Percentiles rank a stretch among this genome's conserved stretches.
Evolutionary conservation across 1,284 basidiomycete species (phyloP).

Genomic region (Earliella scabrosa): DNA sequence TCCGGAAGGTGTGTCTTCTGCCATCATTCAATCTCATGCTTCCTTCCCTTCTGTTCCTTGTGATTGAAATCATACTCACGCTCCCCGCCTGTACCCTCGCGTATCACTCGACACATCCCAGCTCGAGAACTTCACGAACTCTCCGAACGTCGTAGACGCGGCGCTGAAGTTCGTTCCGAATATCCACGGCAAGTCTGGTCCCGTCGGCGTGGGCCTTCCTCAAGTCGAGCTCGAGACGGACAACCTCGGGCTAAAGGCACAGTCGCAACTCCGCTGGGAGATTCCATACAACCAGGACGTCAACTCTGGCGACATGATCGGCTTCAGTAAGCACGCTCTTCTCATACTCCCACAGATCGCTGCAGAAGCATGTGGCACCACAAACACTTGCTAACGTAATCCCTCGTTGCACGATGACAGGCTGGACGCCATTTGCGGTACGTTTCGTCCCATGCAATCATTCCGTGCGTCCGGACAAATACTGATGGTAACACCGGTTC

Average conservation of each 20-base stretch:
- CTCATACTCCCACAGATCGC: background rate
- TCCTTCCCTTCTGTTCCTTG: no score
- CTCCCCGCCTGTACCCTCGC: no score
- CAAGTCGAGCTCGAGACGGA: conserved; percentile 39
- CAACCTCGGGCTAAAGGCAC: conserved; percentile 36
- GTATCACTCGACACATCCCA: no score
- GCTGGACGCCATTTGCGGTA: conserved; percentile 11
- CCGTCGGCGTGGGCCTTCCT: conserved; percentile 38
- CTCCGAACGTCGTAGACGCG: conserved; percentile 13
- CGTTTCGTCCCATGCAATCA: background rate
- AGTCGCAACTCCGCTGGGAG: conserved; percentile 32
- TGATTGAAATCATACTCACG: no score
- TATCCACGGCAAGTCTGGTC: conserved; percentile 30
- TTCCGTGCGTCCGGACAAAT: background rate
- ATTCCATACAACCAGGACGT: conserved; percentile 46
- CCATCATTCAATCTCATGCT: background rate
- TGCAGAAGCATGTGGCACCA: background rate
- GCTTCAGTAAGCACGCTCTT: conserved; percentile 38
- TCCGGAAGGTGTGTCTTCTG: conserved; percentile 23
- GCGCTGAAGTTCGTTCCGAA: conserved; percentile 7
- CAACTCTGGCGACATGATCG: conserved; percentile 41
- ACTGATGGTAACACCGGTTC: background rate
- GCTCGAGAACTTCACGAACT: conserved; percentile 15
- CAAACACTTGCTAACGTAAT: background rate
- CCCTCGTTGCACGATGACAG: background rate